Conservation (phyloP, 805 yeast species). For the Metschnikowia koreensis region DNA sequence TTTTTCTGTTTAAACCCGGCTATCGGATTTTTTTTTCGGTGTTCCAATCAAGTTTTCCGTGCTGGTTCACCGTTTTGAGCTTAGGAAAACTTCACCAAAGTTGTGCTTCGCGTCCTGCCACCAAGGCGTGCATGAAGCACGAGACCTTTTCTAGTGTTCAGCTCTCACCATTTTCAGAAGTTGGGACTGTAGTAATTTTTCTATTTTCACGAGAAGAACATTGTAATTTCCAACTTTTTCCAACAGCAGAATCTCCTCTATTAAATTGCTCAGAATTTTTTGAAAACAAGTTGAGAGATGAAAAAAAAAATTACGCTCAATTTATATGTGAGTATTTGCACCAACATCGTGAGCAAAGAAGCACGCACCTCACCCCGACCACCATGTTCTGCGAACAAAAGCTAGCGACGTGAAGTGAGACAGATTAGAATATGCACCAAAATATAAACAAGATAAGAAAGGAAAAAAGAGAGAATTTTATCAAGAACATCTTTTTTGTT, state of each 20-base stretch:
- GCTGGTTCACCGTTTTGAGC: neutral
- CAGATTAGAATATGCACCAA: neutral
- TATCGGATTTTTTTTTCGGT: neutral
- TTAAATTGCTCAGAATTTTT: no score
- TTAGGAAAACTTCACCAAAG: slow-evolving; percentile 4
- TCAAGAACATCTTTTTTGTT: no score
- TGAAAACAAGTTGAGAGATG: no score
- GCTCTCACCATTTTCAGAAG: neutral
- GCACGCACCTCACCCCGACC: neutral
- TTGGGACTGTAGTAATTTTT: neutral
- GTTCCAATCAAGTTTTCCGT: neutral
- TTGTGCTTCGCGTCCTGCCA: slow-evolving; percentile 13
- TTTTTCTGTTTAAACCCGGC: neutral
- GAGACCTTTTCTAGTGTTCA: neutral
- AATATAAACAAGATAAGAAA: neutral
- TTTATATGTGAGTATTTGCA: no score
- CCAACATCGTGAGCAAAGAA: no score
- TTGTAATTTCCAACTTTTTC: no score
- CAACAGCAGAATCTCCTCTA: no score
- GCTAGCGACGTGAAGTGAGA: neutral
- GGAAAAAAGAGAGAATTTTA: neutral
- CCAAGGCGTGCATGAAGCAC: slow-evolving; percentile 7
- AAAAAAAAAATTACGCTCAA: no score
- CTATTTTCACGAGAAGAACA: no score
- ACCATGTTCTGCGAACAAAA: neutral